A percentile compares a stretch with the other conserved stretches of the same genome.
Conservation (phyloP, 495 filamentous ascomycete genomes). For the Zalerion maritima region DNA sequence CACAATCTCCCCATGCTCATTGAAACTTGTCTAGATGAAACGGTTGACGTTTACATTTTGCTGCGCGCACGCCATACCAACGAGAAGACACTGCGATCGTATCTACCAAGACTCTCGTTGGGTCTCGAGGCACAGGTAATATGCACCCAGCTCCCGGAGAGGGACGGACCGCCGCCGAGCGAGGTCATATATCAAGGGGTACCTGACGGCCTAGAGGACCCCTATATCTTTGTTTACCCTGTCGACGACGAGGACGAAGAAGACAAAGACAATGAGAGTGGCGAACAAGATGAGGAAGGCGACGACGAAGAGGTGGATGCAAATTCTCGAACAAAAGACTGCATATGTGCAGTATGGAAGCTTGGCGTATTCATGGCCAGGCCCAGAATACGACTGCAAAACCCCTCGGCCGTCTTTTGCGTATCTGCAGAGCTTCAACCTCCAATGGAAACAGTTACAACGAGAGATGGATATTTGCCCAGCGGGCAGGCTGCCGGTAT, state of each 20-base stretch:
- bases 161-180: slow-evolving; percentile 33
- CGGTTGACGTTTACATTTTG: slow-evolving; percentile 54
- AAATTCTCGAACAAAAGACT: too few species aligned
- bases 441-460: slow-evolving; percentile 30
- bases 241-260: slow-evolving; percentile 25
- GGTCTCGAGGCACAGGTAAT: slow-evolving; percentile 58
- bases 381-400: slow-evolving; percentile 63
- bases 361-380: slow-evolving; percentile 59
- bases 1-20: slow-evolving; percentile 45
- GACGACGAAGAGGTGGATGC: too few species aligned
- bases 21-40: slow-evolving; percentile 58
- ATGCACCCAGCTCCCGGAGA: slow-evolving; percentile 35
- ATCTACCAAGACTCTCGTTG: slow-evolving; percentile 48
- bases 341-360: slow-evolving; percentile 74
- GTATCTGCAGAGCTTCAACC: slow-evolving; percentile 55
- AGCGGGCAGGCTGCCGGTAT: slow-evolving; percentile 59
- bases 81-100: slow-evolving; percentile 40
- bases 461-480: slow-evolving; percentile 61
- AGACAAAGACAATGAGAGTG: slow-evolving; percentile 21
- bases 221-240: slow-evolving; percentile 43
- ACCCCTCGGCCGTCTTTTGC: slow-evolving; percentile 61
- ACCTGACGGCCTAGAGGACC: slow-evolving; percentile 44
- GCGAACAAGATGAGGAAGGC: slow-evolving; percentile 13
- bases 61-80: slow-evolving; percentile 52
- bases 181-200: slow-evolving; percentile 53